phyloP scores from a whole-genome alignment of 441 rosid genomes.

The Daphne laureola region DNA sequence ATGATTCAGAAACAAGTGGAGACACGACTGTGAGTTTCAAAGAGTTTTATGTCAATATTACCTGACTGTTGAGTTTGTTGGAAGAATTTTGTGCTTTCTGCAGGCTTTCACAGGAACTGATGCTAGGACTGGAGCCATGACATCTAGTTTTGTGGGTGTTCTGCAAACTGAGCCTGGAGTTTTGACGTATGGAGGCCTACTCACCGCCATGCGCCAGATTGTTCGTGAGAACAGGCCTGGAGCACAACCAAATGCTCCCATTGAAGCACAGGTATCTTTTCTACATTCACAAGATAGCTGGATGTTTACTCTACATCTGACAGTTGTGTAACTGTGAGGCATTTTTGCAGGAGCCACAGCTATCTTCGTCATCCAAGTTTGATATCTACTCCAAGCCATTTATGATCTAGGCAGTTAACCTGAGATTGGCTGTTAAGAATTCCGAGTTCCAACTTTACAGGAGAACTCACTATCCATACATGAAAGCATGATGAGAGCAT shows the following conservation, averaged over 20 bases:
- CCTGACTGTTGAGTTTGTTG: background rate
- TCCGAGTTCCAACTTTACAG: too few species aligned
- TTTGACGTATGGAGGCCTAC: slow-evolving; percentile 52
- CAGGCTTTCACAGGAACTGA: slow-evolving; percentile 59
- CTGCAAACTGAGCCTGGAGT: slow-evolving; percentile 45
- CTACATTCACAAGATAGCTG: too few species aligned
- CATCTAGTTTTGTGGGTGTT: slow-evolving; percentile 68
- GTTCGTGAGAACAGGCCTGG: slow-evolving; percentile 40
- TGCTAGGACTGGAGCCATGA: slow-evolving; percentile 60
- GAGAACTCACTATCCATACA: too few species aligned
- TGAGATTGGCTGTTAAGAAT: background rate
- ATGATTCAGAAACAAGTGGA: slow-evolving; percentile 43
- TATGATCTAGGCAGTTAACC: slow-evolving; percentile 19
- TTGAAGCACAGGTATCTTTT: slow-evolving; percentile 27
- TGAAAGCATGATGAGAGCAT: too few species aligned
- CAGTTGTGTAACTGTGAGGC: background rate
- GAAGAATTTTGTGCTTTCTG: background rate
- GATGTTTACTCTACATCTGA: background rate
- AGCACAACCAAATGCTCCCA: slow-evolving; percentile 27
- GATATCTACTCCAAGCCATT: slow-evolving; percentile 43
- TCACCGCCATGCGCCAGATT: slow-evolving; percentile 39
- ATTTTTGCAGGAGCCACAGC: slow-evolving; percentile 52
- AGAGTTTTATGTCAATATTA: background rate
- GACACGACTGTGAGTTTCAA: slow-evolving; percentile 41
- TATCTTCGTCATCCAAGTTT: slow-evolving; percentile 48